These are phyloP conservation scores for Asterophora lycoperdoides DNA, from an alignment of 768 basidiomycete genomes.

Conservation along the genomic window DNA sequence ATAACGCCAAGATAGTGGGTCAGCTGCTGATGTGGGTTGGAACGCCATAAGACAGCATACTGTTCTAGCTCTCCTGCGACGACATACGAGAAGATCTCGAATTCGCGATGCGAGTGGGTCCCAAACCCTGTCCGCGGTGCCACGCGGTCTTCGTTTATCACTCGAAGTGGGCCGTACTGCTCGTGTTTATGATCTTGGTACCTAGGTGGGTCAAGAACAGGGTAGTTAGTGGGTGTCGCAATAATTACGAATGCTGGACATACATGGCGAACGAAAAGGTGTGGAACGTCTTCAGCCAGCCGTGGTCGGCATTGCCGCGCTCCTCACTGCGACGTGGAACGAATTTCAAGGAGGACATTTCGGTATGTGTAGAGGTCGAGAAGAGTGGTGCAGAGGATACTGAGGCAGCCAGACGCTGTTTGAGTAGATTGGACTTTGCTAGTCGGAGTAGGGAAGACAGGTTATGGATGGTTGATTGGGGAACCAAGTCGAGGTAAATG, in stretches of 20 bases:
- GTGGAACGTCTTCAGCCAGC: slow-evolving; percentile 86
- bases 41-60: slow-evolving; percentile 40
- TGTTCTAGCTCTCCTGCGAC: slow-evolving; percentile 78
- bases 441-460: slow-evolving; percentile 38
- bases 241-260: slow-evolving; percentile 1
- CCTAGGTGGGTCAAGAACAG: slow-evolving; percentile 21
- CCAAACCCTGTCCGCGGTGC: slow-evolving; percentile 76
- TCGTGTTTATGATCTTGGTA: slow-evolving; percentile 60
- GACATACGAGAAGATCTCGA: slow-evolving; percentile 91
- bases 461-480: slow-evolving; percentile 23
- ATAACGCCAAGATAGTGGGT: slow-evolving; percentile 2
- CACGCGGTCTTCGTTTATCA: slow-evolving; percentile 94
- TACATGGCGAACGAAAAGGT: slow-evolving; percentile 75
- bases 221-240: not conserved
- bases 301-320: slow-evolving; percentile 73
- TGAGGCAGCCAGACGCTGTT: slow-evolving; percentile 19
- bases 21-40: not conserved
- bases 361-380: slow-evolving; percentile 7
- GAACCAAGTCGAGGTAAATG: slow-evolving; percentile 30
- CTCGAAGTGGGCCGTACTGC: slow-evolving; percentile 70
- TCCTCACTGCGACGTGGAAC: slow-evolving; percentile 54
- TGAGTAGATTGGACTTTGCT: slow-evolving; percentile 30
- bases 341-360: slow-evolving; percentile 35
- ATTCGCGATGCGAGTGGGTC: slow-evolving; percentile 76
- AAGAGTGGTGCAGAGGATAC: slow-evolving; percentile 8